Conservation (phyloP, 139 green algal genomes). For the Chlamydomonas applanata region DNA sequence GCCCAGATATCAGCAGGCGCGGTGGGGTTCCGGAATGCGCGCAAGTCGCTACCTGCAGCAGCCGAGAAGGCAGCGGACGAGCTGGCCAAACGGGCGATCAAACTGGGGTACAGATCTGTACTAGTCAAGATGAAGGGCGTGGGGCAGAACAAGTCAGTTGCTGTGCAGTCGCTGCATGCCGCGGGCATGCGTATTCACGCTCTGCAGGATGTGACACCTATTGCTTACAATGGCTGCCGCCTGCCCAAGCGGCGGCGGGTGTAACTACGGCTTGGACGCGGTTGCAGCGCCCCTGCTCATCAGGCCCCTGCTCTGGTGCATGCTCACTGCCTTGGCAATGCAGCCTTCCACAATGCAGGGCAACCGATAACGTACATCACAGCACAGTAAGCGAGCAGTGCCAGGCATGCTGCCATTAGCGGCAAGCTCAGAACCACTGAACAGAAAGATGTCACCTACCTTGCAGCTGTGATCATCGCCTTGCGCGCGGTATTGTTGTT, state of each 20-base stretch:
- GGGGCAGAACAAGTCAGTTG: constrained; percentile 54
- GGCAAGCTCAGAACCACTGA: background rate
- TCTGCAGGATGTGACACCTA: constrained; percentile 54
- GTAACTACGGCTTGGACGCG: constrained; percentile 12
- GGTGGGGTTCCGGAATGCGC: constrained; percentile 43
- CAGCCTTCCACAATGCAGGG: too few species aligned
- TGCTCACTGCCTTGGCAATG: too few species aligned
- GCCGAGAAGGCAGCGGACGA: constrained; percentile 48
- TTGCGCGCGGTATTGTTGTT: too few species aligned
- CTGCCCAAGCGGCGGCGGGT: constrained; percentile 45
- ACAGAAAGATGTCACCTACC: too few species aligned
- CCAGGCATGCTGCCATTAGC: background rate
- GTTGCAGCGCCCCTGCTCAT: too few species aligned
- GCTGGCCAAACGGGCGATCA: constrained; percentile 42
- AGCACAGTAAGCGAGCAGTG: too few species aligned
- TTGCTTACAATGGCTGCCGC: constrained; percentile 61
- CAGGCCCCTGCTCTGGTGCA: too few species aligned
- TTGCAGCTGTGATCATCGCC: too few species aligned
- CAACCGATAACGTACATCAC: too few species aligned
- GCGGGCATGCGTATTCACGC: constrained; percentile 42
- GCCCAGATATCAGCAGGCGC: constrained; percentile 31
- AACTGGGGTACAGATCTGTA: constrained; percentile 41
- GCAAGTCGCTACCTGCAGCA: constrained; percentile 32
- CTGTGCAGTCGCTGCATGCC: constrained; percentile 38
- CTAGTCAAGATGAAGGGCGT: constrained; percentile 47